Evolutionary conservation across 176 grass and related monocot species (phyloP).

Genomic region (Oryza coarctata): DNA sequence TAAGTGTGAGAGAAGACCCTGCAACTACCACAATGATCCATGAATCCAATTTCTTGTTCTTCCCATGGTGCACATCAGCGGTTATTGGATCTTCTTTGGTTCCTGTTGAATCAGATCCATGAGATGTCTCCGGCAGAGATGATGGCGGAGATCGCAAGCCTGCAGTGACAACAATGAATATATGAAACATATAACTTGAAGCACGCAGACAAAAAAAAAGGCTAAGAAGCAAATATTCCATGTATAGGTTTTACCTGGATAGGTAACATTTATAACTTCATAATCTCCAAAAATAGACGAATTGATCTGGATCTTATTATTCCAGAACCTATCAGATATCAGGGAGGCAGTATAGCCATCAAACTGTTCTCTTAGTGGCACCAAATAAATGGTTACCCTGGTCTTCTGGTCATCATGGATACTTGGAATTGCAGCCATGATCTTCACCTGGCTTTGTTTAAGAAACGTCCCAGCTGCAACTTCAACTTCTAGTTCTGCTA

Average conservation of each 20-base stretch:
- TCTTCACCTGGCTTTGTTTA: conserved; percentile 98
- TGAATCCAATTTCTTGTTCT: conserved; percentile 64
- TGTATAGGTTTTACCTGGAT: conserved; percentile 67
- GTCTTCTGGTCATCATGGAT: conserved; percentile 82
- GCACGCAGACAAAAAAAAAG: background rate
- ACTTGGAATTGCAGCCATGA: conserved; percentile 88
- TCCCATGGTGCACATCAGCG: conserved; percentile 45
- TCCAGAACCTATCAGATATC: conserved; percentile 81
- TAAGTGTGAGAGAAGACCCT: conserved; percentile 62
- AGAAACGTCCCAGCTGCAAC: conserved; percentile 89
- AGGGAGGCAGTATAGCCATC: conserved; percentile 63
- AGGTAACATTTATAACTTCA: conserved; percentile 69
- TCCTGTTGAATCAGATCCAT: conserved; percentile 33
- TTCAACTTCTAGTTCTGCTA: conserved; percentile 82
- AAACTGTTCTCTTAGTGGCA: conserved; percentile 90
- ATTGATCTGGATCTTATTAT: conserved; percentile 73
- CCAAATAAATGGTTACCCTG: conserved; percentile 83
- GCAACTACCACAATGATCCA: conserved; percentile 66
- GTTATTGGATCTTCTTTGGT: conserved; percentile 57
- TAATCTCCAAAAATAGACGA: conserved; percentile 82
- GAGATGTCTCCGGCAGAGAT: conserved; percentile 42
- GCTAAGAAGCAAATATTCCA: conserved; percentile 6
- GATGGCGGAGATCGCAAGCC: conserved; percentile 62
- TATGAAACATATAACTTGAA: conserved; percentile 6
- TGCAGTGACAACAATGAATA: conserved; percentile 35